Evolutionary conservation across 345 rosid genomes (phyloP).

Genomic region (Eucalyptus leucophloia): DNA sequence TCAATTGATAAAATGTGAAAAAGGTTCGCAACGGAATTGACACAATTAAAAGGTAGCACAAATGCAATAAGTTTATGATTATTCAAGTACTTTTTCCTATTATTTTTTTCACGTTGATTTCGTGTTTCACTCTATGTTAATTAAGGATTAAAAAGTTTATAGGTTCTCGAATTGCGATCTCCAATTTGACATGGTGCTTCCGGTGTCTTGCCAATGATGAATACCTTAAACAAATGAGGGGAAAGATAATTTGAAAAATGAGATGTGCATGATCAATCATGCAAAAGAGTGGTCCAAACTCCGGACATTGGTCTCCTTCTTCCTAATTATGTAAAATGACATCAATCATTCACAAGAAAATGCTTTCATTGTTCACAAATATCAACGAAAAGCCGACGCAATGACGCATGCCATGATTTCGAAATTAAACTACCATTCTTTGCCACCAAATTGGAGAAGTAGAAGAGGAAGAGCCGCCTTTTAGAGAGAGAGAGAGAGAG

Average conservation of each 20-base stretch:
- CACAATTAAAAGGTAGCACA: too few relatives aligned
- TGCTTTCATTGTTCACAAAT: neutral
- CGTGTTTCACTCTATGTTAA: too few relatives aligned
- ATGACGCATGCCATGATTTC: neutral
- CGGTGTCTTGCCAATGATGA: neutral
- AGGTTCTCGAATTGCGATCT: too few relatives aligned
- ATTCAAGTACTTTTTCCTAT: too few relatives aligned
- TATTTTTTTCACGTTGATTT: too few relatives aligned
- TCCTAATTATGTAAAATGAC: neutral
- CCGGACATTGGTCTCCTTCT: neutral
- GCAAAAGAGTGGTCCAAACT: neutral
- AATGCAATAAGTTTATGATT: too few relatives aligned
- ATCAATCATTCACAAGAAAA: neutral
- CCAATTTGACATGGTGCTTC: neutral
- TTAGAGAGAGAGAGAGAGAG: too few relatives aligned
- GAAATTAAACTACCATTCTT: neutral
- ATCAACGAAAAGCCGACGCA: neutral
- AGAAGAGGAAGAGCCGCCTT: too few relatives aligned
- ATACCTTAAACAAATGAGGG: neutral
- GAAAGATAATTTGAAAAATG: neutral
- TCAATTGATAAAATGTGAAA: too few relatives aligned
- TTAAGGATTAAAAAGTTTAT: too few relatives aligned
- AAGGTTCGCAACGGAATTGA: too few relatives aligned
- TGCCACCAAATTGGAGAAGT: neutral
- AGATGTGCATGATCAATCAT: neutral